These are phyloP conservation scores for Quercus berberidifolia DNA, from an alignment of 306 rosid species.

Conservation along the genomic window DNA sequence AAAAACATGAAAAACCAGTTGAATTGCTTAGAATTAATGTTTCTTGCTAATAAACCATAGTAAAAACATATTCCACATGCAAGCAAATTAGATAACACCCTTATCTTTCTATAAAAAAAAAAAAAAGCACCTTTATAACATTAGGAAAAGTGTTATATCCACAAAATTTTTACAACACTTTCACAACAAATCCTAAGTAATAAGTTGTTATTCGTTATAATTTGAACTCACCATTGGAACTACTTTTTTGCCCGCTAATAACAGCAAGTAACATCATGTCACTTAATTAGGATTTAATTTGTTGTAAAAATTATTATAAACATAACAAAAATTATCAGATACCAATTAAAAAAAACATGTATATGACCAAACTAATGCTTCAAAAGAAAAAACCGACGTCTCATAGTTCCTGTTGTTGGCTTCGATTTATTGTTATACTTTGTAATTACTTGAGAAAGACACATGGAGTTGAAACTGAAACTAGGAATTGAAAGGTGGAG, in stretches of 20 bases:
- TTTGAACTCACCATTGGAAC: too few species aligned
- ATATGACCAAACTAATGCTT: background rate
- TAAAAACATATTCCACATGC: background rate
- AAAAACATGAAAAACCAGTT: background rate
- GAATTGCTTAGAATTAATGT: background rate
- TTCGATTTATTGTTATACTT: background rate
- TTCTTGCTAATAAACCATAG: background rate
- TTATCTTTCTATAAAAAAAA: background rate
- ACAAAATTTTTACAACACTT: too few species aligned
- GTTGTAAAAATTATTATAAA: too few species aligned
- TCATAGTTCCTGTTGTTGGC: background rate
- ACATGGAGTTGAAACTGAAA: too few species aligned
- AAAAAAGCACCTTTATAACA: too few species aligned
- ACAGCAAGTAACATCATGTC: too few species aligned
- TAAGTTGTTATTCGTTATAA: too few species aligned
- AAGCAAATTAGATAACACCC: background rate
- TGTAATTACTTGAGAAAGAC: conserved; percentile 10
- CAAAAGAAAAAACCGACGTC: background rate
- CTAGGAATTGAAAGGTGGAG: background rate
- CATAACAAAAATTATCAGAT: background rate
- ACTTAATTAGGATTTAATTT: too few species aligned
- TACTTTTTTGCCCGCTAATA: too few species aligned
- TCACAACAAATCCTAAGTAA: too few species aligned
- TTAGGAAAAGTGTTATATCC: too few species aligned
- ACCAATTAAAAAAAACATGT: background rate